These are phyloP conservation scores for Backusella morwellensis DNA, from an alignment of 192 early-diverging fungal species.

Conservation along the genomic window DNA sequence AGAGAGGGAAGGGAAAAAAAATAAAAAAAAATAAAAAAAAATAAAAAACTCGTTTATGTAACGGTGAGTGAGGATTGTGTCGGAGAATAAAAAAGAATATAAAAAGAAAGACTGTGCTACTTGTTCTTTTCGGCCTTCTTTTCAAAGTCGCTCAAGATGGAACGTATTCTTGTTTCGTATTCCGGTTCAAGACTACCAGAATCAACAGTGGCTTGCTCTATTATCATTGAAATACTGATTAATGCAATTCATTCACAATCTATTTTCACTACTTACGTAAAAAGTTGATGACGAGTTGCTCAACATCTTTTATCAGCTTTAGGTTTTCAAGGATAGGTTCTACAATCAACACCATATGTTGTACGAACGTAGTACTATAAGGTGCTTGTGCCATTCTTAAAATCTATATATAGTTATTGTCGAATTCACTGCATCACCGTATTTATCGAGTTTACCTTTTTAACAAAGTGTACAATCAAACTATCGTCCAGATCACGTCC, in stretches of 20 bases:
- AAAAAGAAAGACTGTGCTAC: not conserved
- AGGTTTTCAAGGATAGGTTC: constrained; percentile 7
- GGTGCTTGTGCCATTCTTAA: constrained; percentile 10
- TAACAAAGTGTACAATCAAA: constrained; percentile 65
- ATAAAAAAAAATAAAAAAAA: not conserved
- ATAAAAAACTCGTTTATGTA: not conserved
- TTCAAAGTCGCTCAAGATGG: not conserved
- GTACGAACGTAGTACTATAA: not conserved
- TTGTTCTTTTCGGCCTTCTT: not conserved
- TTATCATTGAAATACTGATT: not conserved
- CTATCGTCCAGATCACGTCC: constrained; percentile 65
- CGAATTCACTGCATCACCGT: not conserved
- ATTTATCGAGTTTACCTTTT: constrained; percentile 31
- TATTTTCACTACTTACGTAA: not conserved
- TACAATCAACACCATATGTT: constrained; percentile 12
- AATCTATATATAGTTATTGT: not conserved
- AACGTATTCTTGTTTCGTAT: not conserved
- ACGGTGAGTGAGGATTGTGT: not conserved
- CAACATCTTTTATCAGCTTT: constrained; percentile 12
- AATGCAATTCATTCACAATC: not conserved
- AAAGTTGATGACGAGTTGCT: not conserved
- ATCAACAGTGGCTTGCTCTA: not conserved
- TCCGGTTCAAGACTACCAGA: not conserved
- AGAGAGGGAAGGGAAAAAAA: not conserved
- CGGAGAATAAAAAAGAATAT: not conserved